Evolutionary conservation across 139 green algal species (phyloP).

Genomic region (Coccomyxa sp.): DNA sequence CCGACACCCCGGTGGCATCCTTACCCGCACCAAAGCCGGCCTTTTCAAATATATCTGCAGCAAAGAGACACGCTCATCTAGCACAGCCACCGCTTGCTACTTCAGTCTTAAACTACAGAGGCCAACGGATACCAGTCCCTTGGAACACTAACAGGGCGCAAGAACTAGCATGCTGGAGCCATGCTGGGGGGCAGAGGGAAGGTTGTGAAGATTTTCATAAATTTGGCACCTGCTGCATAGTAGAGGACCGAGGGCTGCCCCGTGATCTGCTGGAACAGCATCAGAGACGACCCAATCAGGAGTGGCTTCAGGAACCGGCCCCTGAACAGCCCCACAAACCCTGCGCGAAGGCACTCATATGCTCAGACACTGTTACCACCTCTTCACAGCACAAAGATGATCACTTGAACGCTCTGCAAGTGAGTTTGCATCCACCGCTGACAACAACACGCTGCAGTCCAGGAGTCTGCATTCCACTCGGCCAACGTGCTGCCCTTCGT

Average conservation of each 20-base stretch:
- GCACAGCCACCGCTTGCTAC: not conserved
- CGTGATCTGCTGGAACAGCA: conserved; percentile 90
- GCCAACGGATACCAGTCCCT: too few relatives aligned
- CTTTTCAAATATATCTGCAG: conserved; percentile 51
- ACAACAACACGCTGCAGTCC: not conserved
- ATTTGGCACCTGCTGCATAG: conserved; percentile 53
- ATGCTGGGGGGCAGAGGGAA: too few relatives aligned
- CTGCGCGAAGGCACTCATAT: not conserved
- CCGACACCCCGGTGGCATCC: conserved; percentile 53
- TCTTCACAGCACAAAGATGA: not conserved
- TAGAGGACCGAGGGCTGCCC: conserved; percentile 92
- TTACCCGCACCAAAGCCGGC: conserved; percentile 56
- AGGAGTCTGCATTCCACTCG: too few relatives aligned
- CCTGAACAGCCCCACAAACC: conserved; percentile 16
- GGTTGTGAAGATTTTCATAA: not conserved
- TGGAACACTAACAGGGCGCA: too few relatives aligned
- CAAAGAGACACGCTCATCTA: not conserved
- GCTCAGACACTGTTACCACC: not conserved
- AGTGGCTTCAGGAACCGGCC: conserved; percentile 51
- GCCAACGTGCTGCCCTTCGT: too few relatives aligned
- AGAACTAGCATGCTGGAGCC: too few relatives aligned
- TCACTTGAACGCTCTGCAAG: not conserved
- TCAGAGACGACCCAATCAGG: conserved; percentile 57
- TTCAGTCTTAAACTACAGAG: too few relatives aligned
- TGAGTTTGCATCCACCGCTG: not conserved